These are phyloP conservation scores for Hawksworthiomyces lignivorus DNA, from an alignment of 2,329 filamentous ascomycete genomes.

Conservation along the genomic window DNA sequence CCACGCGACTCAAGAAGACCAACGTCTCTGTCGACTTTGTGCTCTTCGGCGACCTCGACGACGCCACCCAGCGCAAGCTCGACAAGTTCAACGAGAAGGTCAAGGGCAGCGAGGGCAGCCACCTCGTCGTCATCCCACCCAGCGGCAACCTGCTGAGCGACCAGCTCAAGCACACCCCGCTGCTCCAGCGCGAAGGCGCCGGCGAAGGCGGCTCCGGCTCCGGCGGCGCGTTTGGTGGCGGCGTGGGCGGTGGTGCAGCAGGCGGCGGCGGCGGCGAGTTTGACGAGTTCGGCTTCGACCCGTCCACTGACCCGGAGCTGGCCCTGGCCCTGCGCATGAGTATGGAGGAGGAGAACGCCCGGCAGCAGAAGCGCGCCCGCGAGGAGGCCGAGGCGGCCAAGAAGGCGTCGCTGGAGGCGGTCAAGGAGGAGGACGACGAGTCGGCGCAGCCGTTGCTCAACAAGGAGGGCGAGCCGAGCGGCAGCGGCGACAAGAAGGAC, in stretches of 20 bases:
- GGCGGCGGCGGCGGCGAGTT: constrained; percentile 57
- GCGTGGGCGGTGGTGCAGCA: constrained; percentile 46
- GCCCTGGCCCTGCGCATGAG: constrained; percentile 93
- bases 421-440: constrained; percentile 72
- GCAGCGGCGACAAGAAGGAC: constrained; percentile 43
- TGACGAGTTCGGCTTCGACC: constrained; percentile 79
- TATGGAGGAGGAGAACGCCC: constrained; percentile 94
- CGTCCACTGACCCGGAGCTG: constrained; percentile 84
- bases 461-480: constrained; percentile 57
- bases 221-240: constrained; percentile 50
- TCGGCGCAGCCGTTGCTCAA: constrained; percentile 52
- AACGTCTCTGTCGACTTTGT: constrained; percentile 92
- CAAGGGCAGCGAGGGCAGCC: constrained; percentile 83
- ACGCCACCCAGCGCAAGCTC: constrained; percentile 84
- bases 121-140: constrained; percentile 84
- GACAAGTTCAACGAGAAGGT: constrained; percentile 89
- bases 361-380: constrained; percentile 77
- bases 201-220: constrained; percentile 48
- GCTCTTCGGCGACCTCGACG: constrained; percentile 86
- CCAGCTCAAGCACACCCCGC: constrained; percentile 80
- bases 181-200: constrained; percentile 74
- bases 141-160: constrained; percentile 90
- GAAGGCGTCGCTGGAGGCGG: constrained; percentile 54
- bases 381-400: constrained; percentile 57
- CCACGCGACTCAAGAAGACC: constrained; percentile 98